Percentiles rank a stretch among this genome's conserved stretches.
phyloP scores from a whole-genome alignment of 768 basidiomycete species.

The Neoboletus subvelutipes region DNA sequence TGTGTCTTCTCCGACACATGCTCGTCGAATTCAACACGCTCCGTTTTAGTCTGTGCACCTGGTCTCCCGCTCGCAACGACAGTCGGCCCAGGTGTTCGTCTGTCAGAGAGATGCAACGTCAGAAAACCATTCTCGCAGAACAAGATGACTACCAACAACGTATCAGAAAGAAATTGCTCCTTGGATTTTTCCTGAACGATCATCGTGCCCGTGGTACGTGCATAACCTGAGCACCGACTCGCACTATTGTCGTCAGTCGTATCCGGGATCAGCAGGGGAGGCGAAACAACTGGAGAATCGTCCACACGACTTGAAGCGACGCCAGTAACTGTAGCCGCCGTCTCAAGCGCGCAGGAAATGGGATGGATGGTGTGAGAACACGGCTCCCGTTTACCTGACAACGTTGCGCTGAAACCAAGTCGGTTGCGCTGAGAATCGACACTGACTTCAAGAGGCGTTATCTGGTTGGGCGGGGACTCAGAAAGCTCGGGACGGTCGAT shows the following conservation, averaged over 20 bases:
- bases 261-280: not conserved
- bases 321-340: not conserved
- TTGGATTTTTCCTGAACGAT: not conserved
- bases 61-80: not conserved
- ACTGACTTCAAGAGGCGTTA: not conserved
- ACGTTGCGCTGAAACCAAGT: not conserved
- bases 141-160: conserved; percentile 6
- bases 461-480: not conserved
- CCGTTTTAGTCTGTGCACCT: not conserved
- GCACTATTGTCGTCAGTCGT: not conserved
- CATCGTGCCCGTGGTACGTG: not conserved
- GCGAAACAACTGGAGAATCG: not conserved
- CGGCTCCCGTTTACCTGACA: not conserved
- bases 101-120: conserved; percentile 2
- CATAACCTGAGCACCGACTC: not conserved
- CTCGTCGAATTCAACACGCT: not conserved
- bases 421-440: not conserved
- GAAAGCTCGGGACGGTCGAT: not conserved
- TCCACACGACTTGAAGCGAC: not conserved
- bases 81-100: not conserved
- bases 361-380: not conserved
- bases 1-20: not conserved
- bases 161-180: not conserved
- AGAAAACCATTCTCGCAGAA: not conserved
- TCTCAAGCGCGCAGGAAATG: not conserved